Percentiles rank a stretch among this genome's conserved stretches.
Evolutionary conservation across 2,329 filamentous ascomycete genomes (phyloP).

Genomic region (Apiospora hydei): DNA sequence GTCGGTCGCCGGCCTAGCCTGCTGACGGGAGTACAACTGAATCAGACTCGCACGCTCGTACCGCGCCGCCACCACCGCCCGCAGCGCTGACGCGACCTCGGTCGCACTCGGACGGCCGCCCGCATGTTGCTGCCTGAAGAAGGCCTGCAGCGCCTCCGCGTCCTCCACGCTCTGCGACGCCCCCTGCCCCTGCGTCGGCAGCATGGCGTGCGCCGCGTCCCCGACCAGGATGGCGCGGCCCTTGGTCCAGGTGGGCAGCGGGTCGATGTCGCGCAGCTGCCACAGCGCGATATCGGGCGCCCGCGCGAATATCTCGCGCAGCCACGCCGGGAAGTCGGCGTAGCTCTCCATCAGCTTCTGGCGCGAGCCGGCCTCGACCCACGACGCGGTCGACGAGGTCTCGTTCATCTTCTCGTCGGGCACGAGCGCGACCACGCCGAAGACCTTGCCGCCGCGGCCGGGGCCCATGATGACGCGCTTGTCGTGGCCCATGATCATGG

Average conservation of each 20-base stretch:
- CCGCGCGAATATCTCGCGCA: conserved; percentile 41
- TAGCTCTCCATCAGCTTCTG: conserved; percentile 49
- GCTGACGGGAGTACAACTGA: conserved; percentile 50
- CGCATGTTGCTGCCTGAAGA: conserved; percentile 37
- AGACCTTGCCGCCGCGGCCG: conserved; percentile 48
- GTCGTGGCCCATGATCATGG: conserved; percentile 53
- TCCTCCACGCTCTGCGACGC: conserved; percentile 50
- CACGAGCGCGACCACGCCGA: conserved; percentile 52
- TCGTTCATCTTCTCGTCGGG: conserved; percentile 52
- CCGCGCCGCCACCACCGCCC: conserved; percentile 36
- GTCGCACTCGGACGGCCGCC: conserved; percentile 25
- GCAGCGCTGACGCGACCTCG: conserved; percentile 33
- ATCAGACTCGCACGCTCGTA: conserved; percentile 48
- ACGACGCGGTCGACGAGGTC: conserved; percentile 42
- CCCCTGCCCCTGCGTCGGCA: conserved; percentile 50
- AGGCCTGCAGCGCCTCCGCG: conserved; percentile 44
- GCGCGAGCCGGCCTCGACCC: conserved; percentile 47
- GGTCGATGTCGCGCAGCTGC: conserved; percentile 53
- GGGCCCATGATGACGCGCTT: conserved; percentile 55
- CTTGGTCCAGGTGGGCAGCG: conserved; percentile 46
- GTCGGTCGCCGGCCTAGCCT: conserved; percentile 47
- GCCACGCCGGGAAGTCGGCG: conserved; percentile 50
- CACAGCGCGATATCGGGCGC: conserved; percentile 48
- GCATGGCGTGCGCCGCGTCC: conserved; percentile 32
- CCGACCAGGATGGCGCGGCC: conserved; percentile 31